Evolutionary conservation across 352 stramenopile genomes (phyloP), one percentile per base, ranked within the genome.

Genomic region (Aphanomyces euteiches): DNA sequence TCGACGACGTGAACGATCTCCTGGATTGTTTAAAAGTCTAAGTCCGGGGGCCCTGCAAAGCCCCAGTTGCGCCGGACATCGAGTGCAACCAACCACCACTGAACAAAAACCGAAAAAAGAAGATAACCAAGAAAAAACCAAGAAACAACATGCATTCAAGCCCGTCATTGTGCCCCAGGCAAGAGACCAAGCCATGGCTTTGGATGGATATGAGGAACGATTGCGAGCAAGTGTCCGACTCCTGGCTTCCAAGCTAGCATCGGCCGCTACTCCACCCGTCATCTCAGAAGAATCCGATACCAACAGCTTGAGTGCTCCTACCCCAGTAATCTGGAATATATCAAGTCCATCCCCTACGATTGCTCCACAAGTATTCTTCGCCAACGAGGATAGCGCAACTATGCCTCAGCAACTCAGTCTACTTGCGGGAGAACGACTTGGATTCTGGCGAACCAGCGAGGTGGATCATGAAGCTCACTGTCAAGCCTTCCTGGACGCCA

Each of bases 401-500:
- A 15, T 53, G n/a, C 45, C 45, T 19, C 13, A 53, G n/a, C 13
- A n/a, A 2, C n/a, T 53, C 45, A 19, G n/a, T 2, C n/a, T 53
- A 19, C n/a, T 53, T 1, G 45, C 13, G n/a, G 45, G 13, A 53
- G 45, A 53, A 53, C 45, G n/a, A 53, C 45, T 53, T 53, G 45
- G 1, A 53, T 53, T n/a, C 45, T 53, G 45, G 45, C 13, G 45
- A 53, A 53, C 13, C 13, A n/a, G 13, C 1, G 45, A 53, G 1
- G 13, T 53, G 13, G n/a, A 19, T 19, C 13, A 53, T n/a, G 45
- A 15, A n/a, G 13, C 13, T 2, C 13, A 19, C n/a, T 15, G n/a
- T 53, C 45, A 53, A 53, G 45, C 45, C n/a, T 53, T 53, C 45
- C 45, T 53, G 13, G 45, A 53, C n/a, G 45, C 45, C 45, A 19